Evolutionary conservation across 129 eudicot genomes (phyloP).

Genomic region (Flaveria linearis): DNA sequence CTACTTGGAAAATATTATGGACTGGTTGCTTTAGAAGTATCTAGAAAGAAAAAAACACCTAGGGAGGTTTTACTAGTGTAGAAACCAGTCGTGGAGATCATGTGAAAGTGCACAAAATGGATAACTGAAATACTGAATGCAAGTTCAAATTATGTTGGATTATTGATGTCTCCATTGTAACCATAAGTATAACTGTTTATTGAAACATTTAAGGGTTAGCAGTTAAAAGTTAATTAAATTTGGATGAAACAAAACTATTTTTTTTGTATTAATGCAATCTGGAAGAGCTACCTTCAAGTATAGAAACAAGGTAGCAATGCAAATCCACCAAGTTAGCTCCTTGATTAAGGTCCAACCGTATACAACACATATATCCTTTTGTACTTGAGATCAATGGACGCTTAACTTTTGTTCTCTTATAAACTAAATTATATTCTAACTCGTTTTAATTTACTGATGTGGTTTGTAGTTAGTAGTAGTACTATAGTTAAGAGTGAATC

Average conservation of each 20-base stretch:
- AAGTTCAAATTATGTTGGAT: conserved; percentile 9
- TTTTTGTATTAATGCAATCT: neutral
- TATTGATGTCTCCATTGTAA: neutral
- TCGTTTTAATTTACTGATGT: conserved; percentile 4
- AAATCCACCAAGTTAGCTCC: neutral
- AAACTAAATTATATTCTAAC: too few relatives aligned
- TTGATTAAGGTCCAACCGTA: neutral
- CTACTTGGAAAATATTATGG: neutral
- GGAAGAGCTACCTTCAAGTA: conserved; percentile 6
- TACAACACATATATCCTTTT: neutral
- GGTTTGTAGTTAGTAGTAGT: neutral
- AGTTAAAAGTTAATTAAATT: neutral
- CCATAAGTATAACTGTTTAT: neutral
- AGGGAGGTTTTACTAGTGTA: conserved; percentile 3
- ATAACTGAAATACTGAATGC: neutral
- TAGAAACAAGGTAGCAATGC: neutral
- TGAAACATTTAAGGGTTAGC: neutral
- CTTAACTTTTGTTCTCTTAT: neutral
- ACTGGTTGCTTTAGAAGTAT: neutral
- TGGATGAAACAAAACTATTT: neutral
- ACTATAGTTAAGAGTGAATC: neutral
- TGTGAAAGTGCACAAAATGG: neutral
- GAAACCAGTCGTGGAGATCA: neutral
- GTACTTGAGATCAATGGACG: neutral
- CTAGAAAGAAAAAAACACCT: conserved; percentile 3